Percentiles rank a stretch among this genome's conserved stretches.
Conservation (phyloP, 2,329 filamentous ascomycete genomes). For the Blastomyces silverae region DNA sequence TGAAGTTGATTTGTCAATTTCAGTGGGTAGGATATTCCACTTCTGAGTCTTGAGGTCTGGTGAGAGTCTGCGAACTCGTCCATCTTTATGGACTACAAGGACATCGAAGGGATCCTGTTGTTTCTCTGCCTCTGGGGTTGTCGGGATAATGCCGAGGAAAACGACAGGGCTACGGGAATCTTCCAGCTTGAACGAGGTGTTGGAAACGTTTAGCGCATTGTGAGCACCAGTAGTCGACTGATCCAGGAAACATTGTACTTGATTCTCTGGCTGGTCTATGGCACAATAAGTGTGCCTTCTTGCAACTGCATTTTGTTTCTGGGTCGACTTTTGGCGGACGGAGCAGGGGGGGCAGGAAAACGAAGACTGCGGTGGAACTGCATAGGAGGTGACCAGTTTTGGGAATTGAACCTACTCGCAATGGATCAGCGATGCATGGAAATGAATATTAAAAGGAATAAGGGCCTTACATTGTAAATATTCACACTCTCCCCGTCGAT, state of each 20-base stretch:
- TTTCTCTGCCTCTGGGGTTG: constrained; percentile 23
- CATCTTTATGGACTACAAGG: constrained; percentile 41
- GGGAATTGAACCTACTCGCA: constrained; percentile 52
- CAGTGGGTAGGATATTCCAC: constrained; percentile 36
- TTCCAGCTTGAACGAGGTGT: constrained; percentile 34
- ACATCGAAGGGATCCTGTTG: constrained; percentile 35
- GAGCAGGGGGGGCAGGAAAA: constrained; percentile 55
- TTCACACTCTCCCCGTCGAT: constrained; percentile 57
- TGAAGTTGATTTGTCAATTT: constrained; percentile 26
- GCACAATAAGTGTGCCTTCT: constrained; percentile 54
- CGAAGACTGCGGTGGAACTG: constrained; percentile 53
- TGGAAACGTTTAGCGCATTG: constrained; percentile 34
- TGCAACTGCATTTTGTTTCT: constrained; percentile 32
- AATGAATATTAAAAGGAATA: not conserved
- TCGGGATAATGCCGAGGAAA: constrained; percentile 37
- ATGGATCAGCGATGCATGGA: constrained; percentile 12
- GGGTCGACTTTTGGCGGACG: constrained; percentile 46
- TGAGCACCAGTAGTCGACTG: constrained; percentile 34
- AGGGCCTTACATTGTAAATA: constrained; percentile 52
- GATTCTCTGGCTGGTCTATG: constrained; percentile 43
- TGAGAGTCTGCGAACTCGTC: constrained; percentile 37
- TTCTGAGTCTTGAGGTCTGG: constrained; percentile 36
- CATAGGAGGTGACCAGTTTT: constrained; percentile 54
- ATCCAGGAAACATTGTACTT: constrained; percentile 52
- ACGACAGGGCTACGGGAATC: constrained; percentile 35